Percentiles rank a stretch among this genome's conserved stretches.
These are phyloP conservation scores for Xylariaceae sp. DNA, from an alignment of 2,329 filamentous ascomycete species.

Conservation along the genomic window DNA sequence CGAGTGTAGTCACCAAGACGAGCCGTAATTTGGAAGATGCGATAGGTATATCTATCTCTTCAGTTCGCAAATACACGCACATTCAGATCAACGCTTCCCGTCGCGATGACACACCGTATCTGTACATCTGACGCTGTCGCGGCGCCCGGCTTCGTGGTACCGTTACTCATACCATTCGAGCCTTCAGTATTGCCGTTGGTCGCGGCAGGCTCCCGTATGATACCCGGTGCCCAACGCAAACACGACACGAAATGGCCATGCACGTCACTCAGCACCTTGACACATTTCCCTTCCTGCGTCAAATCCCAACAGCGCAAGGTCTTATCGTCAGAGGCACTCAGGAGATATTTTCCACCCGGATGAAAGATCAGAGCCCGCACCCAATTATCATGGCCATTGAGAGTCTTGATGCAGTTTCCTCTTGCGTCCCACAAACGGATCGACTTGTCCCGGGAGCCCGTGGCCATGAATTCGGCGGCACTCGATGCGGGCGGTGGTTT, in stretches of 20 bases:
- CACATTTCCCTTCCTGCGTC: constrained; percentile 80
- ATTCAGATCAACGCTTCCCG: constrained; percentile 75
- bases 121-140: constrained; percentile 48
- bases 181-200: constrained; percentile 28
- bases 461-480: constrained; percentile 82
- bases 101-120: constrained; percentile 81
- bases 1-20: background rate
- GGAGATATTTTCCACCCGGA: constrained; percentile 82
- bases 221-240: constrained; percentile 77
- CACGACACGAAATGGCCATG: constrained; percentile 83
- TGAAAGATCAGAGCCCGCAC: constrained; percentile 81
- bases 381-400: constrained; percentile 92
- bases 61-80: constrained; percentile 70
- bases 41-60: constrained; percentile 8
- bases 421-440: constrained; percentile 85
- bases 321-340: constrained; percentile 85
- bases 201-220: constrained; percentile 44
- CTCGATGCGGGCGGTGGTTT: constrained; percentile 69
- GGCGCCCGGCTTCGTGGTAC: constrained; percentile 24
- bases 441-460: constrained; percentile 82
- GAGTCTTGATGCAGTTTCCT: constrained; percentile 76
- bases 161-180: constrained; percentile 34
- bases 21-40: background rate
- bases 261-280: constrained; percentile 70
- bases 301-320: constrained; percentile 92